Base-by-base conservation (phyloP, 2,329 filamentous ascomycete species). In the Fusarium xyrophilum region DNA sequence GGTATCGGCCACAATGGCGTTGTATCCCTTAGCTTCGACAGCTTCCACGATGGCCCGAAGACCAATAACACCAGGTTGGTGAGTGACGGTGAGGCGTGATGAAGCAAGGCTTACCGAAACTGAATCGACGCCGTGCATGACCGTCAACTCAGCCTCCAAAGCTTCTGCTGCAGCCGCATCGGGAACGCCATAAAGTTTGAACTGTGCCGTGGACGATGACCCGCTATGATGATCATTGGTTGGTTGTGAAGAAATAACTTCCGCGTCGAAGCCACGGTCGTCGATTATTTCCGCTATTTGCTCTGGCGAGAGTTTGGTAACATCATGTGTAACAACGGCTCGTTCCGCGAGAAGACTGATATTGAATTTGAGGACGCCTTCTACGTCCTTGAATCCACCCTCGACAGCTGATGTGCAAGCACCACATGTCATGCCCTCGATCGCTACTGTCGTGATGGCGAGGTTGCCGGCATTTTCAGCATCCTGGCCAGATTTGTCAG, bases 391-490 rank as follows among this genome's bases (percentile, higher is more conserved):
- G 79, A 99, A 96, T 6, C 91, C 93, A 52, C 88, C 86, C 75
- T 97, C 92, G 3, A 98, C 89, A 9, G 95, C 93, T 3, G 95
- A 95, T 1, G 96, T 98, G 79, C 96, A 99, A 42, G 96, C 93
- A 25, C 95, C 95, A 76, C 96, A 98, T 2, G 96, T 99, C 96
- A 99, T 99, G 52, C 96, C 96, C 71, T 96, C 93, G 56, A 99
- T 92, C 7, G 92, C 89, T 21, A 99, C 85, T 0, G 94, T 98
- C 0, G 94, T 97, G 1, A 88, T 92, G 59, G 90, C 84, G 7
- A 86, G 74, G 52, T 81, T 80, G 66, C 82, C 78, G 60, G 76
- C 76, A 63, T 77, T 73, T 63, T 76, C 78, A 52, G 79, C 70
- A 43, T 40, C 56, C 51, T 58, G 68, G 23, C 53, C 33, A 32